These are phyloP conservation scores for Boletus vermiculosoides DNA, from an alignment of 768 basidiomycete genomes.

Conservation along the genomic window DNA sequence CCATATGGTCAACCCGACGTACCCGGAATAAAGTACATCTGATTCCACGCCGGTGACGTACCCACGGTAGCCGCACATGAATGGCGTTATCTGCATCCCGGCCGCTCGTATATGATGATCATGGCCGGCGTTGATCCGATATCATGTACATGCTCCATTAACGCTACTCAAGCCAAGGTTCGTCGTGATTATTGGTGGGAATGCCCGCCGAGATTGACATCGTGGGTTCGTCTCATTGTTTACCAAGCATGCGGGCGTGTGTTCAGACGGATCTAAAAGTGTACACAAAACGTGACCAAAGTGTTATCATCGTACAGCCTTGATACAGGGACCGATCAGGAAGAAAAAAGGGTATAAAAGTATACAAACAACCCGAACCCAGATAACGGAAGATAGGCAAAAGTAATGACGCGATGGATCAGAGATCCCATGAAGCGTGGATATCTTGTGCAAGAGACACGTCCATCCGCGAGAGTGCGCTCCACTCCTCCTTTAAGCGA, in stretches of 20 bases:
- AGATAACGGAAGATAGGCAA: not conserved
- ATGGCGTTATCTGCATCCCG: not conserved
- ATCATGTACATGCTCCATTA: not conserved
- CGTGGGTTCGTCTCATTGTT: not conserved
- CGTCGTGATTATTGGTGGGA: not conserved
- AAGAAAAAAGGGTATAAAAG: not conserved
- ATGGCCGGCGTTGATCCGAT: not conserved
- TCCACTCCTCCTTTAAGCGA: constrained; percentile 20
- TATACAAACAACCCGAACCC: not conserved
- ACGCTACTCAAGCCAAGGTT: not conserved
- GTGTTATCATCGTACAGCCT: not conserved
- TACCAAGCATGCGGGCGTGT: not conserved
- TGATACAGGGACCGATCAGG: not conserved
- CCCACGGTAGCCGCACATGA: not conserved
- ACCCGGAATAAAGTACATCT: not conserved
- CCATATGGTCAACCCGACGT: not conserved
- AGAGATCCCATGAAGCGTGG: constrained; percentile 25
- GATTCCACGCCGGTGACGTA: not conserved
- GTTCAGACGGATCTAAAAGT: not conserved
- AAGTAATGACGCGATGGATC: not conserved
- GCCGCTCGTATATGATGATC: not conserved
- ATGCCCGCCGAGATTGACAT: not conserved
- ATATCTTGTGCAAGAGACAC: constrained; percentile 20
- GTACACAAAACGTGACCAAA: not conserved
- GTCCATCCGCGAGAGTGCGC: constrained; percentile 13